phyloP scores from a whole-genome alignment of 1,139 yeast genomes.

The Ashbya aceris region DNA sequence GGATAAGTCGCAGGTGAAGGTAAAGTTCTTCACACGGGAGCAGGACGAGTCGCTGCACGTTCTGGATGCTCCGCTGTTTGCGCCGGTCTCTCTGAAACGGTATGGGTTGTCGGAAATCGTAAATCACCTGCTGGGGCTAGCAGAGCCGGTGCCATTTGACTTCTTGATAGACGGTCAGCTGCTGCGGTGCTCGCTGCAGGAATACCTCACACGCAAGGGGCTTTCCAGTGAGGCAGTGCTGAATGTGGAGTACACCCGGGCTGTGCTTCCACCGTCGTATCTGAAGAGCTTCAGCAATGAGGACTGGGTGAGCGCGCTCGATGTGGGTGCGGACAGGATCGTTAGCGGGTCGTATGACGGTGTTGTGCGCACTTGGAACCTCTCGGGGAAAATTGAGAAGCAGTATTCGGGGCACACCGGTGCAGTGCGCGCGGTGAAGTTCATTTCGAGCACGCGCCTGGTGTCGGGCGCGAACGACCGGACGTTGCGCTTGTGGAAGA shows the following conservation, averaged over 20 bases:
- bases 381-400: conserved; percentile 73
- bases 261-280: conserved; percentile 87
- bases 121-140: conserved; percentile 64
- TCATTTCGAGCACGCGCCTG: conserved; percentile 65
- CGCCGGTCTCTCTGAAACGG: conserved; percentile 77
- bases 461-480: conserved; percentile 87
- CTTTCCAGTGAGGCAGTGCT: conserved; percentile 75
- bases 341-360: conserved; percentile 93
- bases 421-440: conserved; percentile 71
- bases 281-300: conserved; percentile 83
- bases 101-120: conserved; percentile 93
- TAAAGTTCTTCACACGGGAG: conserved; percentile 80
- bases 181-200: conserved; percentile 68
- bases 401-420: conserved; percentile 85
- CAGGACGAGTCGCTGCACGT: conserved; percentile 63
- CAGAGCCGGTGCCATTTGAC: conserved; percentile 77
- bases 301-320: conserved; percentile 87
- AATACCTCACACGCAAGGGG: conserved; percentile 66
- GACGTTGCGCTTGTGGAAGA: conserved; percentile 80
- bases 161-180: conserved; percentile 80
- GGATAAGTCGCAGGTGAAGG: conserved; percentile 50
- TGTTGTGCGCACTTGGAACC: conserved; percentile 78
- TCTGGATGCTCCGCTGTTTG: conserved; percentile 77
- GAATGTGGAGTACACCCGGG: conserved; percentile 80
- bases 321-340: conserved; percentile 39